phyloP scores from a whole-genome alignment of 2,329 filamentous ascomycete species.

The Geosmithia putterillii region DNA sequence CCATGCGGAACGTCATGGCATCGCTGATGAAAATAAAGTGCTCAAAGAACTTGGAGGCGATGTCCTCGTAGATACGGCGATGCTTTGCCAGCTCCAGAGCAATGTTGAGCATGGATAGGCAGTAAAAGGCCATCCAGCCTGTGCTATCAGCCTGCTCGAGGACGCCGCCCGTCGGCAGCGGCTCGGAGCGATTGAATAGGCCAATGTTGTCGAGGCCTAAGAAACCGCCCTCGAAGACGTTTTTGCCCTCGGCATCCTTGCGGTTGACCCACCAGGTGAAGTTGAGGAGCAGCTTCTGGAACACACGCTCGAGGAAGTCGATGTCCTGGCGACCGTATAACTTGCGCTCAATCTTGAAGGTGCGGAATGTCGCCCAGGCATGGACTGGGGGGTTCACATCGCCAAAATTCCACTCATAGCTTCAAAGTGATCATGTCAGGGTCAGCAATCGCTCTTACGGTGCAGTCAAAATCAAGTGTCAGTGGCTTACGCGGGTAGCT shows the following conservation, averaged over 20 bases:
- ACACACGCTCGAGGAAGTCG: slow-evolving; percentile 90
- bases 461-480: not conserved
- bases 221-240: slow-evolving; percentile 95
- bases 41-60: slow-evolving; percentile 97
- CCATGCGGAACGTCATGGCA: slow-evolving; percentile 80
- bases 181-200: slow-evolving; percentile 92
- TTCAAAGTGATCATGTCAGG: slow-evolving; percentile 12
- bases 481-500: slow-evolving; percentile 66
- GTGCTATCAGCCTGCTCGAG: slow-evolving; percentile 96
- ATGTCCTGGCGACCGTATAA: slow-evolving; percentile 90
- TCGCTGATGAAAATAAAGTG: slow-evolving; percentile 97
- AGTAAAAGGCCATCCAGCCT: slow-evolving; percentile 99
- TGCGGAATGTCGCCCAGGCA: slow-evolving; percentile 89
- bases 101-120: slow-evolving; percentile 92
- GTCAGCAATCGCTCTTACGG: slow-evolving; percentile 6
- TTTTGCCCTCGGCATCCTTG: slow-evolving; percentile 89
- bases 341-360: slow-evolving; percentile 97
- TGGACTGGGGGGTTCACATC: slow-evolving; percentile 96
- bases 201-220: slow-evolving; percentile 94
- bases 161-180: slow-evolving; percentile 82
- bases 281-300: slow-evolving; percentile 90
- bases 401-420: slow-evolving; percentile 91
- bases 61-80: slow-evolving; percentile 87
- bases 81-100: slow-evolving; percentile 91
- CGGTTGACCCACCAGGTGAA: slow-evolving; percentile 99